Conservation (phyloP, 1,284 basidiomycete species). For the Sanghuangporus weigelae region DNA sequence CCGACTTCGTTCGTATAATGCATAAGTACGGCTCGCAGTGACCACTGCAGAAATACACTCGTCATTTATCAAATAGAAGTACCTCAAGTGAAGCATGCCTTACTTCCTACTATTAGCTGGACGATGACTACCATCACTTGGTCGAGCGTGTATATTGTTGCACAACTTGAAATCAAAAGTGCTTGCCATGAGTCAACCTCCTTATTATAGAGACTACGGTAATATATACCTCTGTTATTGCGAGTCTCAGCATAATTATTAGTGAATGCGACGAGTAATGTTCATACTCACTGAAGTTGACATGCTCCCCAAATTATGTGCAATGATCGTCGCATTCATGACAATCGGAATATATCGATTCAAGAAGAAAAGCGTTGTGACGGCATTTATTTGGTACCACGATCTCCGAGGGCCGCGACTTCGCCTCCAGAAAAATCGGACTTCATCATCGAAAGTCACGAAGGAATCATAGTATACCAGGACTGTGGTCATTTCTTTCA, state of each 20-base stretch:
- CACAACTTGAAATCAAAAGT: background rate
- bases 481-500: background rate
- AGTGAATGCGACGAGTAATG: background rate
- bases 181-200: background rate
- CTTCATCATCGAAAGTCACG: slow-evolving; percentile 8
- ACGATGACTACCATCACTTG: slow-evolving; percentile 1
- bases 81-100: background rate
- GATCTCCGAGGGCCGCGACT: background rate
- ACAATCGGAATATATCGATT: slow-evolving; percentile 3
- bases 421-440: slow-evolving; percentile 12
- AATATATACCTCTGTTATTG: background rate
- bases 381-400: background rate
- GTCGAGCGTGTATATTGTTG: background rate
- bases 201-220: background rate
- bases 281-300: background rate
- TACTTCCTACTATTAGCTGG: slow-evolving; percentile 6
- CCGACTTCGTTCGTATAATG: slow-evolving; percentile 9
- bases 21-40: slow-evolving; percentile 4
- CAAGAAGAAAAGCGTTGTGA: slow-evolving; percentile 1
- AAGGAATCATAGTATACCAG: slow-evolving; percentile 11
- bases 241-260: background rate
- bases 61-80: background rate
- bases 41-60: background rate
- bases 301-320: background rate
- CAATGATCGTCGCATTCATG: background rate